phyloP scores from a whole-genome alignment of 1,139 yeast species.

The Suhomyces ambrosiae region DNA sequence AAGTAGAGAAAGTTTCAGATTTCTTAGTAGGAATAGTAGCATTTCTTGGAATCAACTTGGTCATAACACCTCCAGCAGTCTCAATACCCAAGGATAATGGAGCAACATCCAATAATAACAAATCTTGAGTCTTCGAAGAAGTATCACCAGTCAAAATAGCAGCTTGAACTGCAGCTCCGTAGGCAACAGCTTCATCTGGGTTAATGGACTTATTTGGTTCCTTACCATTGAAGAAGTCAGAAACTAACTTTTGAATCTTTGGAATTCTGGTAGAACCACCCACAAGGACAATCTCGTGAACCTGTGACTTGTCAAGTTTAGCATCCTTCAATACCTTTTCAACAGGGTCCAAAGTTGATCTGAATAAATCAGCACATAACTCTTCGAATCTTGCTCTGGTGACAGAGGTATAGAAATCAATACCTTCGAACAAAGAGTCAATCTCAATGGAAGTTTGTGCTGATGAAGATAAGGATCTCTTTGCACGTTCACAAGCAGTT shows the following conservation, averaged over 20 bases:
- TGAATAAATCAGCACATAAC: slow-evolving; percentile 80
- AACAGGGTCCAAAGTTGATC: slow-evolving; percentile 83
- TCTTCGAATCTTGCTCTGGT: slow-evolving; percentile 94
- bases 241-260: slow-evolving; percentile 84
- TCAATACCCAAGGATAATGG: slow-evolving; percentile 52
- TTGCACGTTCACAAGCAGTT: slow-evolving; percentile 91
- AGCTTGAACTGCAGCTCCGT: slow-evolving; percentile 61
- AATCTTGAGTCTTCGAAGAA: slow-evolving; percentile 27
- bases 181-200: slow-evolving; percentile 73
- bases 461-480: slow-evolving; percentile 85
- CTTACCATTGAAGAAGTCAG: slow-evolving; percentile 88
- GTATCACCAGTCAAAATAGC: slow-evolving; percentile 32
- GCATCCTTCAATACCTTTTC: slow-evolving; percentile 86
- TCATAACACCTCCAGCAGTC: slow-evolving; percentile 53
- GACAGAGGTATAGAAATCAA: slow-evolving; percentile 77
- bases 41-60: slow-evolving; percentile 49
- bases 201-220: slow-evolving; percentile 85
- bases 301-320: slow-evolving; percentile 73
- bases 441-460: slow-evolving; percentile 87
- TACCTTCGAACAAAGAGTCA: slow-evolving; percentile 79
- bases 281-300: slow-evolving; percentile 83
- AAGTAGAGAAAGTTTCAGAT: slow-evolving; percentile 50
- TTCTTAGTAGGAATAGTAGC: slow-evolving; percentile 52
- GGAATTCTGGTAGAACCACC: slow-evolving; percentile 97
- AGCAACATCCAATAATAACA: slow-evolving; percentile 45